These are phyloP conservation scores for Barnettozyma vustinii DNA, from an alignment of 805 yeast species.

Conservation along the genomic window DNA sequence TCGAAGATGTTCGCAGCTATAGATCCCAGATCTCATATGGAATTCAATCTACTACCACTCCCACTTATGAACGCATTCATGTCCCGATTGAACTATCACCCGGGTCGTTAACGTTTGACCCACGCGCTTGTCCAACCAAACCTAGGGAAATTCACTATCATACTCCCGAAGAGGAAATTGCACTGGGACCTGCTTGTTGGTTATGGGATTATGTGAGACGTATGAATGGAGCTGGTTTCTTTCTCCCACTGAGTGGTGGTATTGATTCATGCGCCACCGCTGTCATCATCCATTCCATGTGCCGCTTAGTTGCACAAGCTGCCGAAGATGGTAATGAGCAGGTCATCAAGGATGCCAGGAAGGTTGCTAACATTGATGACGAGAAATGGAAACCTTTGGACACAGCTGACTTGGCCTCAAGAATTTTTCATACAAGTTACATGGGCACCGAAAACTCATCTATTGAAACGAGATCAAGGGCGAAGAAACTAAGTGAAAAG, in stretches of 20 bases:
- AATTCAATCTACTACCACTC: constrained; percentile 26
- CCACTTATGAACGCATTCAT: constrained; percentile 44
- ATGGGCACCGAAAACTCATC: constrained; percentile 98
- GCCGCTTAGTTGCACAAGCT: constrained; percentile 74
- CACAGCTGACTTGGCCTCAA: constrained; percentile 70
- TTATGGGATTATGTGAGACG: constrained; percentile 96
- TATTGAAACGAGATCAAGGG: constrained; percentile 75
- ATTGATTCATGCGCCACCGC: constrained; percentile 98
- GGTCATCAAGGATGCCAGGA: constrained; percentile 72
- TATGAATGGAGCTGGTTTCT: constrained; percentile 85
- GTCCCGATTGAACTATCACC: constrained; percentile 68
- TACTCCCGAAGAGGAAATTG: constrained; percentile 92
- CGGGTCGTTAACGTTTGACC: constrained; percentile 51
- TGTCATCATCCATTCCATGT: constrained; percentile 90
- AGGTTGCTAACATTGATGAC: constrained; percentile 51
- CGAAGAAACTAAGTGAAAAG: constrained; percentile 63
- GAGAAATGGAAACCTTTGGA: constrained; percentile 60
- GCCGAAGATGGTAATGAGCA: constrained; percentile 61
- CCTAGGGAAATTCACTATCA: constrained; percentile 54
- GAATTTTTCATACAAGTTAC: constrained; percentile 81
- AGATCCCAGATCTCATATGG: constrained; percentile 62
- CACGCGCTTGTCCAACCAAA: constrained; percentile 52
- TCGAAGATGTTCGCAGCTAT: constrained; percentile 85
- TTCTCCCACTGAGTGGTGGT: constrained; percentile 93
- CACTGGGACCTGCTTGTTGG: constrained; percentile 99